Conservation (phyloP, 2,329 filamentous ascomycete genomes). For the Colletotrichum falcatum region DNA sequence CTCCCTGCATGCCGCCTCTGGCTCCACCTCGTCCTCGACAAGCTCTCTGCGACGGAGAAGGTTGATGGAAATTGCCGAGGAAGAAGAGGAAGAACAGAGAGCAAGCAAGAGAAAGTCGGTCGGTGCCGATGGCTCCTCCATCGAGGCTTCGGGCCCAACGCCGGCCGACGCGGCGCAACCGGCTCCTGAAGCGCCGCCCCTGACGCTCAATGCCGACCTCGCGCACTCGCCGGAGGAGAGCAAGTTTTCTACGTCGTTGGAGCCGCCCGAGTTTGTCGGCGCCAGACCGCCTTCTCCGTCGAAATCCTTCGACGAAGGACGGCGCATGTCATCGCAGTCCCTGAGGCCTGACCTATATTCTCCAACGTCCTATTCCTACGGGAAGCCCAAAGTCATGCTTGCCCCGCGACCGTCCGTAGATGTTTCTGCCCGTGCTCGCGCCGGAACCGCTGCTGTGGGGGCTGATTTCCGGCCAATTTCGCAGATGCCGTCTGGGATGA, state of each 20-base stretch:
- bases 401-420: constrained; percentile 85
- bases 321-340: constrained; percentile 65
- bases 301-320: constrained; percentile 57
- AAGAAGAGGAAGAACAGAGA: constrained; percentile 80
- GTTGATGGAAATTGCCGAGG: constrained; percentile 93
- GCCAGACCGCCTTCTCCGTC: constrained; percentile 59
- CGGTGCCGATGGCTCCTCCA: constrained; percentile 55
- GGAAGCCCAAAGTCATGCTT: constrained; percentile 87
- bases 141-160: constrained; percentile 43
- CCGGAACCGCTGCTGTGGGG: constrained; percentile 54
- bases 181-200: constrained; percentile 51
- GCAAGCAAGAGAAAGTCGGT: constrained; percentile 70
- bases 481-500: constrained; percentile 83
- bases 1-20: constrained; percentile 87
- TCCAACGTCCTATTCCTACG: constrained; percentile 62
- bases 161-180: constrained; percentile 47
- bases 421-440: constrained; percentile 70
- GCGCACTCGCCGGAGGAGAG: constrained; percentile 63
- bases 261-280: constrained; percentile 66
- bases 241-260: constrained; percentile 61
- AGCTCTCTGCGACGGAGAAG: constrained; percentile 82
- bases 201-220: constrained; percentile 65
- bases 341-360: constrained; percentile 63
- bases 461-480: constrained; percentile 77
- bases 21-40: constrained; percentile 85